These are phyloP conservation scores for Funneliformis mosseae DNA, from an alignment of 192 early-diverging fungal genomes.

Conservation along the genomic window DNA sequence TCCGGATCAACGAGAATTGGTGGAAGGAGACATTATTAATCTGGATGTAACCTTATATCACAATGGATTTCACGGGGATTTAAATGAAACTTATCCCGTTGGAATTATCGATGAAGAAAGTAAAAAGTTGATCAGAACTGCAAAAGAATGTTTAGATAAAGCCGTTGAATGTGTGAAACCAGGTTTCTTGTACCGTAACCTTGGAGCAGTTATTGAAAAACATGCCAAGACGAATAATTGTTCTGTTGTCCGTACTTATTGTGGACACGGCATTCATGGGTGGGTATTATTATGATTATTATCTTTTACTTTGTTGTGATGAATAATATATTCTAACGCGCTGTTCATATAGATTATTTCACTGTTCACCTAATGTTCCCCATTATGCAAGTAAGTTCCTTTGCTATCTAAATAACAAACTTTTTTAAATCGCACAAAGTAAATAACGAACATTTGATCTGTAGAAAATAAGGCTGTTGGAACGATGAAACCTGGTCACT, in stretches of 20 bases:
- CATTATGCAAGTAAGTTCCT: conserved; percentile 77
- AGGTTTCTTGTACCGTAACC: conserved; percentile 86
- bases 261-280: conserved; percentile 85
- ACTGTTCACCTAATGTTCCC: conserved; percentile 87
- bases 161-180: conserved; percentile 94
- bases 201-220: conserved; percentile 89
- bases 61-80: conserved; percentile 93
- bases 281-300: not conserved
- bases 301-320: not conserved
- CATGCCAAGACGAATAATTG: conserved; percentile 83
- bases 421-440: not conserved
- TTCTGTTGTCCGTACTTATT: conserved; percentile 90
- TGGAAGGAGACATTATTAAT: conserved; percentile 97
- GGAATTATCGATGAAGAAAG: conserved; percentile 84
- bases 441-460: not conserved
- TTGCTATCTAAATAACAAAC: not conserved
- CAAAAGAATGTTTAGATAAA: conserved; percentile 86
- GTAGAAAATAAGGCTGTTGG: conserved; percentile 92
- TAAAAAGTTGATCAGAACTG: conserved; percentile 73
- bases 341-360: conserved; percentile 70
- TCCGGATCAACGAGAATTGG: conserved; percentile 88
- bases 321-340: not conserved
- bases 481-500: conserved; percentile 92
- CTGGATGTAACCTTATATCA: conserved; percentile 88
- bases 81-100: conserved; percentile 91